phyloP scores from a whole-genome alignment of 768 basidiomycete species.

The Boletus subparvulus region DNA sequence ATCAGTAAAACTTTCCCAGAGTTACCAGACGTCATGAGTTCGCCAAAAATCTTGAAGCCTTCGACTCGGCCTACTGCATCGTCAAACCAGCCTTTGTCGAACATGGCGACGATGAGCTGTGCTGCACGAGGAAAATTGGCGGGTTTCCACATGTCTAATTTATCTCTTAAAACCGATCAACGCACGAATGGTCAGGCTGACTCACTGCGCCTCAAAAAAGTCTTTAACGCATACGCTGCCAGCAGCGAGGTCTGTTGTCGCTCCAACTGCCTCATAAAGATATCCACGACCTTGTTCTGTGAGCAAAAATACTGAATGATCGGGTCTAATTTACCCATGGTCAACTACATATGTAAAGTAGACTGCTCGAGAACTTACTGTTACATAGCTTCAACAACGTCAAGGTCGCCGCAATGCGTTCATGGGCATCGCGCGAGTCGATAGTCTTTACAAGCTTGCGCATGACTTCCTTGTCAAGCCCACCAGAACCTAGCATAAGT shows the following conservation, averaged over 20 bases:
- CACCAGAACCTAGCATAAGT: background rate
- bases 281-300: background rate
- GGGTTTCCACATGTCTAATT: background rate
- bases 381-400: slow-evolving; percentile 8
- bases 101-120: background rate
- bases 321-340: background rate
- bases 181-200: background rate
- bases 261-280: background rate
- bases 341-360: background rate
- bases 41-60: background rate
- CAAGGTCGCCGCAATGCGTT: slow-evolving; percentile 7
- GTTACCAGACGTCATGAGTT: slow-evolving; percentile 4
- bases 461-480: background rate
- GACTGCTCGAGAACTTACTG: background rate
- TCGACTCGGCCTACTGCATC: slow-evolving; percentile 10
- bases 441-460: background rate
- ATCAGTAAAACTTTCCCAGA: background rate
- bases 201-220: slow-evolving; percentile 1
- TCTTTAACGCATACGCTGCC: slow-evolving; percentile 8
- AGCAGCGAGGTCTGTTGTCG: background rate
- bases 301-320: background rate
- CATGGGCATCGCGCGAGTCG: background rate
- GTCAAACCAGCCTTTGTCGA: slow-evolving; percentile 15
- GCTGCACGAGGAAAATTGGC: background rate
- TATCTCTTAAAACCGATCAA: background rate